phyloP scores from a whole-genome alignment of 768 basidiomycete species.

The Boletus reticuloceps region DNA sequence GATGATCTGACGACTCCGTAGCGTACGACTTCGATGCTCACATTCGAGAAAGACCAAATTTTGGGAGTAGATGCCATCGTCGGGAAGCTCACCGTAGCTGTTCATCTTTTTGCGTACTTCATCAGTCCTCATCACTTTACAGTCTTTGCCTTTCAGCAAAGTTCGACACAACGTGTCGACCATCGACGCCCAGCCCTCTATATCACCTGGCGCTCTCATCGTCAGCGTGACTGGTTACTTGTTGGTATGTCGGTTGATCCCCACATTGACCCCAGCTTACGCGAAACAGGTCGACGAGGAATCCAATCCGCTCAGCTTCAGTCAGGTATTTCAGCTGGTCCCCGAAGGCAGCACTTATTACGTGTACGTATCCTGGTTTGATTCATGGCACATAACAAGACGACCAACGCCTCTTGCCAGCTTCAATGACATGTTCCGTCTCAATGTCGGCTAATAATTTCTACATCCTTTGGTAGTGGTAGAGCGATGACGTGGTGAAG shows the following conservation, averaged over 20 bases:
- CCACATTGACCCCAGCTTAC: slow-evolving; percentile 1
- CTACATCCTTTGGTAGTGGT: background rate
- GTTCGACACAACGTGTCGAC: slow-evolving; percentile 83
- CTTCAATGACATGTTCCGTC: slow-evolving; percentile 89
- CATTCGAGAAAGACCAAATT: slow-evolving; percentile 66
- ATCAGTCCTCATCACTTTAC: slow-evolving; percentile 3
- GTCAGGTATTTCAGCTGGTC: slow-evolving; percentile 90
- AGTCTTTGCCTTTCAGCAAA: slow-evolving; percentile 78
- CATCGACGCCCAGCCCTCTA: slow-evolving; percentile 85
- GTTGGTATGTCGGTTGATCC: slow-evolving; percentile 44
- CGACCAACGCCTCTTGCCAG: slow-evolving; percentile 36
- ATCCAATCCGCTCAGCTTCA: slow-evolving; percentile 80
- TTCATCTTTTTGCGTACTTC: background rate
- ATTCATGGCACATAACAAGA: background rate
- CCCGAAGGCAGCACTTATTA: slow-evolving; percentile 74
- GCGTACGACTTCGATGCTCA: slow-evolving; percentile 82
- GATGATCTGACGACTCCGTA: slow-evolving; percentile 36
- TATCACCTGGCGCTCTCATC: slow-evolving; percentile 49
- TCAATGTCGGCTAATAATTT: slow-evolving; percentile 57
- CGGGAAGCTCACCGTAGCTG: slow-evolving; percentile 69
- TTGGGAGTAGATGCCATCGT: slow-evolving; percentile 55
- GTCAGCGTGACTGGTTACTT: slow-evolving; percentile 91
- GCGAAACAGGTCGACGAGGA: slow-evolving; percentile 72
- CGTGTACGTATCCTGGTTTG: slow-evolving; percentile 56
- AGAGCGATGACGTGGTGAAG: slow-evolving; percentile 19